These are phyloP conservation scores for Neoarthrinium moseri DNA, from an alignment of 2,329 filamentous ascomycete genomes.

Conservation along the genomic window DNA sequence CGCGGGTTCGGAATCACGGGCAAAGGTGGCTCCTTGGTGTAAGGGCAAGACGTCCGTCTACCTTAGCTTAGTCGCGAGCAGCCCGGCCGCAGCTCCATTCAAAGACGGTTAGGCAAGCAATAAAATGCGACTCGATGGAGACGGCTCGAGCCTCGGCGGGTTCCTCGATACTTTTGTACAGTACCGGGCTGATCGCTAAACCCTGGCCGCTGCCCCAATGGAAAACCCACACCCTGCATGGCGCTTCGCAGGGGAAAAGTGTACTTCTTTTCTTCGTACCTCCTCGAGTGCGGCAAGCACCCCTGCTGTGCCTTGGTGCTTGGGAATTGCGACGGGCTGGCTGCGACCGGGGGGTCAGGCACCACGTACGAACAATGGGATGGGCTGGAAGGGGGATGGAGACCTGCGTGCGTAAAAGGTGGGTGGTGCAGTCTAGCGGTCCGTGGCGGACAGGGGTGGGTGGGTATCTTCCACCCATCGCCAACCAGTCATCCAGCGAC, in stretches of 20 bases:
- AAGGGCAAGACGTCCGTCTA: conserved; percentile 5
- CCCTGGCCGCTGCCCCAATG: conserved; percentile 26
- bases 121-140: conserved; percentile 11
- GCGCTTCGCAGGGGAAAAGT: conserved; percentile 24
- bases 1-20: conserved; percentile 1
- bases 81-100: not conserved
- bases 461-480: not conserved
- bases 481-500: not conserved
- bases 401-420: not conserved
- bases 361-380: not conserved
- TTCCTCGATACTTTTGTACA: conserved; percentile 28
- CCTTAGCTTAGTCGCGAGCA: too few species aligned
- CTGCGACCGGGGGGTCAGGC: too few species aligned
- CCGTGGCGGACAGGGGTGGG: conserved; percentile 1
- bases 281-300: too few species aligned
- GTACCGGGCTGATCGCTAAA: conserved; percentile 26
- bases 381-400: conserved; percentile 7
- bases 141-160: conserved; percentile 19
- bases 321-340: not conserved
- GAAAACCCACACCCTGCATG: conserved; percentile 17
- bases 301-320: too few species aligned
- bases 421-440: not conserved
- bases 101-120: conserved; percentile 12
- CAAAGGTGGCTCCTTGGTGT: conserved; percentile 2
- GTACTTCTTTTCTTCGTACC: conserved; percentile 8